Percentiles rank a stretch among this genome's conserved stretches.
Conservation (phyloP, 176 grass and related monocot species). For the Stipa capillata region DNA sequence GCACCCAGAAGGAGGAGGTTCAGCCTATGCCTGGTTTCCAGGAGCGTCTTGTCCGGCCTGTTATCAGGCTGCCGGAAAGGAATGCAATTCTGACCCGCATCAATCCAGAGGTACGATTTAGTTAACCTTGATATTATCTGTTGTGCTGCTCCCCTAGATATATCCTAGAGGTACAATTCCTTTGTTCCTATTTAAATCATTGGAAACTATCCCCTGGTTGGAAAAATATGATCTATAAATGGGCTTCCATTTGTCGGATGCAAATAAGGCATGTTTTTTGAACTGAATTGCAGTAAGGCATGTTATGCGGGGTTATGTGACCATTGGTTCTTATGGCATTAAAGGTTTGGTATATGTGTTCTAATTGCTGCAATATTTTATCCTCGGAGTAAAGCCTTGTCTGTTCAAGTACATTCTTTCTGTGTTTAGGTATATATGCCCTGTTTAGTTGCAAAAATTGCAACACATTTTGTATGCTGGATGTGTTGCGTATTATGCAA, state of each 20-base stretch:
- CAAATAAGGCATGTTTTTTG: neutral
- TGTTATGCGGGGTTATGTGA: neutral
- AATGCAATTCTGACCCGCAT: constrained; percentile 91
- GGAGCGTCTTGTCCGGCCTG: constrained; percentile 55
- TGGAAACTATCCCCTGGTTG: neutral
- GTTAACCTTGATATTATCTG: neutral
- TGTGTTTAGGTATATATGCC: neutral
- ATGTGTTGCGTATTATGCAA: neutral
- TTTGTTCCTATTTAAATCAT: neutral
- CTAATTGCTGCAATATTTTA: neutral
- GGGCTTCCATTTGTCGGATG: neutral
- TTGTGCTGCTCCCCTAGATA: neutral
- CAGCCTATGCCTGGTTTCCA: constrained; percentile 25
- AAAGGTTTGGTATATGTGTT: neutral
- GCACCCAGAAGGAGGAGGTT: constrained; percentile 68
- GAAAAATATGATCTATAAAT: neutral
- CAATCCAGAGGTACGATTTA: constrained; percentile 70
- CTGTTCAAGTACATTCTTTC: neutral
- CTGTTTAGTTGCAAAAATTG: neutral
- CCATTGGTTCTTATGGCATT: neutral
- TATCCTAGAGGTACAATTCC: no score
- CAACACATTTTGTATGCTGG: neutral
- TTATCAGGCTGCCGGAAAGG: constrained; percentile 73
- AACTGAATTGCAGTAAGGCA: no score
- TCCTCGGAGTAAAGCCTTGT: neutral